Conservation (phyloP, 2,329 filamentous ascomycete genomes). For the Septoria linicola region DNA sequence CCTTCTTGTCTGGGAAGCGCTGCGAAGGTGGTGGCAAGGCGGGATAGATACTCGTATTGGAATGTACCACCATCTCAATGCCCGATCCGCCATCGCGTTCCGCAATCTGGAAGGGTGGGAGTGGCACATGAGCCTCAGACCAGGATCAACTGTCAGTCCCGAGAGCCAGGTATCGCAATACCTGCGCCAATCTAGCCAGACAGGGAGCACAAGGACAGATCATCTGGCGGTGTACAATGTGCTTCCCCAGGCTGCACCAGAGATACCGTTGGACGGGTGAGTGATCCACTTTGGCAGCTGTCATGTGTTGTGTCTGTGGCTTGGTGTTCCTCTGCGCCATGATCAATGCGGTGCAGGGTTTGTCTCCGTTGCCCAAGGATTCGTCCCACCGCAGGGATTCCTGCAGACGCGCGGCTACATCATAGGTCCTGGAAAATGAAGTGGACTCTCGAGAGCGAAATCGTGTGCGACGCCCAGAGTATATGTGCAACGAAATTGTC, state of each 20-base stretch:
- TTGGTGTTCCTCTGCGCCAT: not conserved
- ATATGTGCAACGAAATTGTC: not conserved
- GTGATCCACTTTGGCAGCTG: constrained; percentile 21
- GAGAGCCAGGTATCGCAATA: constrained; percentile 9
- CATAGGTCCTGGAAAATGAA: constrained; percentile 11
- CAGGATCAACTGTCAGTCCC: constrained; percentile 5
- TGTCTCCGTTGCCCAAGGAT: not conserved
- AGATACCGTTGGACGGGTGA: not conserved
- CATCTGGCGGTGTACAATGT: constrained; percentile 11
- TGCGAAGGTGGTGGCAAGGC: not conserved
- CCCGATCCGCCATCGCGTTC: not conserved
- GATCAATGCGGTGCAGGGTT: constrained; percentile 2
- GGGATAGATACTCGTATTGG: not conserved
- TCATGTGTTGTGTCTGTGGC: constrained; percentile 16
- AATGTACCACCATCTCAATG: constrained; percentile 11
- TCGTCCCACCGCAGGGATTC: constrained; percentile 5
- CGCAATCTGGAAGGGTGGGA: constrained; percentile 5
- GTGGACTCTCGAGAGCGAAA: constrained; percentile 5
- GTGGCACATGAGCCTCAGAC: constrained; percentile 16
- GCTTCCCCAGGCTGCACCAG: not conserved
- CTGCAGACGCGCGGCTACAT: constrained; percentile 23
- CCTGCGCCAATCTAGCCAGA: constrained; percentile 6
- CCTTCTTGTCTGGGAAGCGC: too few species aligned
- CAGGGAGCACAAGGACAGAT: not conserved
- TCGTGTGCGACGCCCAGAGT: constrained; percentile 15